phyloP scores from a whole-genome alignment of 192 early-diverging fungal genomes.

The Coemansia sp. region DNA sequence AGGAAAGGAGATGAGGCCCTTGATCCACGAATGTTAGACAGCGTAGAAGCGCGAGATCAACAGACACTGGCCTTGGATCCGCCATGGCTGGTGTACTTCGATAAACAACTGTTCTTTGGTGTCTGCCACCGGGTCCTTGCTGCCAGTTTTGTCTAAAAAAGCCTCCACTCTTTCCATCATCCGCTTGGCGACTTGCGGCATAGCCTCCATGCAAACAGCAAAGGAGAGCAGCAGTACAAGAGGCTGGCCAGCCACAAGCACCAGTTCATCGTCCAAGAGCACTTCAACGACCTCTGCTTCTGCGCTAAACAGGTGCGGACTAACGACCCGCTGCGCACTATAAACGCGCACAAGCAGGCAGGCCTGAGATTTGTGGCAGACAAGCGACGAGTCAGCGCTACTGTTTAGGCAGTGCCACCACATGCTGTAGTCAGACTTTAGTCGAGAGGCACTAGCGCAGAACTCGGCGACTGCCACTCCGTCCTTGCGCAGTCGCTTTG shows the following conservation, averaged over 20 bases:
- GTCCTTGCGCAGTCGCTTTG: constrained; percentile 27
- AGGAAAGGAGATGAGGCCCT: too few relatives aligned
- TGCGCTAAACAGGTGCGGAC: constrained; percentile 30
- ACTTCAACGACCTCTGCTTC: constrained; percentile 10
- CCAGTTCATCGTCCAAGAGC: neutral
- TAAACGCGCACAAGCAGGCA: constrained; percentile 14
- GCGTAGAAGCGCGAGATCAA: constrained; percentile 30
- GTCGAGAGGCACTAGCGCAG: neutral
- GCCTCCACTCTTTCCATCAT: neutral
- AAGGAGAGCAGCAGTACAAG: constrained; percentile 33
- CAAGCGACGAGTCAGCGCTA: constrained; percentile 9
- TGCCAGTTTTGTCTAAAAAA: neutral
- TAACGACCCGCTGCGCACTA: constrained; percentile 7
- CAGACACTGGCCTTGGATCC: constrained; percentile 22
- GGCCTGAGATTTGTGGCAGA: constrained; percentile 13
- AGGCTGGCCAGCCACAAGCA: constrained; percentile 14
- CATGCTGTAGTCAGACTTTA: constrained; percentile 31
- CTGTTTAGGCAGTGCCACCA: constrained; percentile 40
- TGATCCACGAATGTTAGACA: neutral
- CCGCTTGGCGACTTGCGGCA: constrained; percentile 20
- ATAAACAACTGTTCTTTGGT: neutral
- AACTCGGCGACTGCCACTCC: constrained; percentile 23
- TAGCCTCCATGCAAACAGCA: constrained; percentile 22
- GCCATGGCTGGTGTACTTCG: constrained; percentile 29
- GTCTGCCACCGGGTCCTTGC: neutral